Base-by-base conservation (phyloP, 2,329 filamentous ascomycete species). In the Dactylella cylindrospora region DNA sequence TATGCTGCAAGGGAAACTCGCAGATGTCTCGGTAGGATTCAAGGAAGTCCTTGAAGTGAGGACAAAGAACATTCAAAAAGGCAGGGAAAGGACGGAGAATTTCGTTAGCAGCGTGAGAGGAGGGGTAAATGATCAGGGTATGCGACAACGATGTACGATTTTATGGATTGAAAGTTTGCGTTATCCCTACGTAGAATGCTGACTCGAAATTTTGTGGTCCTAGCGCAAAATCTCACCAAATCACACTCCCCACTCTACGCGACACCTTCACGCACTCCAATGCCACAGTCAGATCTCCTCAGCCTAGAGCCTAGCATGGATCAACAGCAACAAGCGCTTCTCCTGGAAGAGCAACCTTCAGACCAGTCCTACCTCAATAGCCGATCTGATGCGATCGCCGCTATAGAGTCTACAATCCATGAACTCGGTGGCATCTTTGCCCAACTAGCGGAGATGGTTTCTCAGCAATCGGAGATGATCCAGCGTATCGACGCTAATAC, bases 11-110 rank as follows among this genome's bases (percentile, higher is more conserved):
- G 88, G 89, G 65, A 93, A 93, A 71, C 78, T 97, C 32, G 91
- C 90, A 31, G 90, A 95, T 70, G 91, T 98, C 2, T 88, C 87
- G 20, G 88, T 85, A 65, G 95, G 91, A 73, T 97, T 98, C 80
- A 97, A 97, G 74, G 91, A 97, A 69, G 91, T 97, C 4, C 79
- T 98, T 7, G 93, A 98, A 73, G 88, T 95, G 33, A 84, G 93
- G 57, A 97, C 93, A 47, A 95, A 95, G 78, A 98, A 97, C 73
- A 95, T 98, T 66, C 93, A 96, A 74, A 93, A 91, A 2, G 94
- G 88, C 55, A 80, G 90, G 60, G 90, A 88, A 38, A 79, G 93
- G 67, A 97, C 93, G 17, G 93, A 97, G 74, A 95, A 97, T 71
- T 98, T 98, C 70, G 89, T 98, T 49, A 94, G 88, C 2, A 67